Percentiles rank a stretch among this genome's conserved stretches.
These are phyloP conservation scores for Boletus rubescentipes DNA, from an alignment of 768 basidiomycete species.

Conservation along the genomic window DNA sequence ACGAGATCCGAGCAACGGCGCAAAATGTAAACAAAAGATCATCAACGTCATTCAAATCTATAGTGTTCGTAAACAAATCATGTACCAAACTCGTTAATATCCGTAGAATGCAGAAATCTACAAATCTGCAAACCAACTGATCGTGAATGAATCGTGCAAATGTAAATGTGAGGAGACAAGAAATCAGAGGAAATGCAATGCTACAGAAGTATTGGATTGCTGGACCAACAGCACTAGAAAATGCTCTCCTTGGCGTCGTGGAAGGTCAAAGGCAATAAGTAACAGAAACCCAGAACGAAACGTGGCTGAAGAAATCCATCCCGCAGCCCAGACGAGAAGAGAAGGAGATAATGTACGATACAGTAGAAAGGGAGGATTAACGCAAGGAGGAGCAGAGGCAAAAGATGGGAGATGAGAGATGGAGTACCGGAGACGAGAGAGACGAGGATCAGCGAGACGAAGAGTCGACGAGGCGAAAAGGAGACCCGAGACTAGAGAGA, in stretches of 20 bases:
- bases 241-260: slow-evolving; percentile 34
- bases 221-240: slow-evolving; percentile 30
- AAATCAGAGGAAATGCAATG: slow-evolving; percentile 31
- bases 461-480: slow-evolving; percentile 4
- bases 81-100: slow-evolving; percentile 22
- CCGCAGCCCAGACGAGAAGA: slow-evolving; percentile 27
- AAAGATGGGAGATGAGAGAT: slow-evolving; percentile 14
- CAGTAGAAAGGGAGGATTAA: slow-evolving; percentile 29
- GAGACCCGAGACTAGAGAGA: slow-evolving; percentile 18
- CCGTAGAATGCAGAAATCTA: slow-evolving; percentile 32
- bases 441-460: slow-evolving; percentile 12
- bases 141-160: slow-evolving; percentile 16
- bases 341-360: slow-evolving; percentile 32
- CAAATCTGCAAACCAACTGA: slow-evolving; percentile 26
- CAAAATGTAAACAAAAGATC: slow-evolving; percentile 15
- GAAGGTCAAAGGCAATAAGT: slow-evolving; percentile 39
- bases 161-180: slow-evolving; percentile 14
- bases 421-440: slow-evolving; percentile 11
- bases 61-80: slow-evolving; percentile 24
- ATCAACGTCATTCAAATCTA: slow-evolving; percentile 27
- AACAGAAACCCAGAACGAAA: slow-evolving; percentile 23
- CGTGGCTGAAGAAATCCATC: slow-evolving; percentile 33
- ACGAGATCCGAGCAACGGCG: not conserved
- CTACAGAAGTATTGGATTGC: slow-evolving; percentile 33
- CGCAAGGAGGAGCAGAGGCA: slow-evolving; percentile 32